These are phyloP conservation scores for Oryza glaberrima DNA, from an alignment of 176 grass and related monocot species.

Conservation along the genomic window DNA sequence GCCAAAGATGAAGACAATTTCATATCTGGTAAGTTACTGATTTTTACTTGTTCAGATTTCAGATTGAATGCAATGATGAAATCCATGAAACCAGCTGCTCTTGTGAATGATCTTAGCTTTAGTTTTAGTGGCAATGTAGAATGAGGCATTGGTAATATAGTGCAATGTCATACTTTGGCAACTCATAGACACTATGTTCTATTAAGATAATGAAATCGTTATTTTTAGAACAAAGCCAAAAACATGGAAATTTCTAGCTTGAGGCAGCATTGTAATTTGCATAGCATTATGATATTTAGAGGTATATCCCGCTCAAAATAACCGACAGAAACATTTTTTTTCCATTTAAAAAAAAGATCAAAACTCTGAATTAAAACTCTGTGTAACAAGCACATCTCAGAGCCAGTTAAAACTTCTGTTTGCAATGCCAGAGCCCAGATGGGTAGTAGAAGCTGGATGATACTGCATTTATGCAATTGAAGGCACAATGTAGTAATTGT, in stretches of 20 bases:
- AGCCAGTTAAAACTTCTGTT: neutral
- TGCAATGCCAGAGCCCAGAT: neutral
- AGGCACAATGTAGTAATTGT: neutral
- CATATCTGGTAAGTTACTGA: neutral
- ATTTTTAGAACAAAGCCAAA: too few relatives aligned
- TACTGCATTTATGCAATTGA: neutral
- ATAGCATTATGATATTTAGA: neutral
- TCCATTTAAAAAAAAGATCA: neutral
- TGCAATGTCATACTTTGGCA: neutral
- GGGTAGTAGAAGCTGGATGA: neutral
- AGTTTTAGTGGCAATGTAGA: conserved; percentile 21
- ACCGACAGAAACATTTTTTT: neutral
- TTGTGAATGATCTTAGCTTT: neutral
- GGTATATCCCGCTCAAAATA: neutral
- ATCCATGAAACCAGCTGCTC: neutral
- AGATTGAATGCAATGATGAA: neutral
- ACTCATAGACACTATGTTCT: neutral
- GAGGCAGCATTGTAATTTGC: neutral
- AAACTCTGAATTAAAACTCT: neutral
- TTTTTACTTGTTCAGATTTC: neutral
- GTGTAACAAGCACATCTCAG: neutral
- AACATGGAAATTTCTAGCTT: neutral
- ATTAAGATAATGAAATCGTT: neutral
- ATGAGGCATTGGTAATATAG: neutral
- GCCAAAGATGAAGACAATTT: neutral